Percentiles rank a stretch among this genome's conserved stretches.
These are phyloP conservation scores for Leishmania lainsoni DNA, from an alignment of 208 protist genomes.

Conservation along the genomic window DNA sequence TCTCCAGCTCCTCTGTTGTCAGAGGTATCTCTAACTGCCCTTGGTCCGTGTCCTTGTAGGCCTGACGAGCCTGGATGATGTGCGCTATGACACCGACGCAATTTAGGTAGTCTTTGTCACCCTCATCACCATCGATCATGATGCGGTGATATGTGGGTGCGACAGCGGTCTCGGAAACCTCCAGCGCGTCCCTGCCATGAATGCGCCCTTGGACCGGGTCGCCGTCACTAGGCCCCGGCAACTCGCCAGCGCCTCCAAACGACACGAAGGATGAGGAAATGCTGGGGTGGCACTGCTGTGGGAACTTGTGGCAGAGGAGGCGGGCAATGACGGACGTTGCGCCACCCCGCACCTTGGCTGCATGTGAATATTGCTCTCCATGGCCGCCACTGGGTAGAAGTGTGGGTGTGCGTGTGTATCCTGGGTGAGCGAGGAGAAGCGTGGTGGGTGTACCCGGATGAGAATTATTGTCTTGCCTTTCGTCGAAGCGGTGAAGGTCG, in stretches of 20 bases:
- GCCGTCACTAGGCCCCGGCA: background rate
- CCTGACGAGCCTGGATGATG: slow-evolving; percentile 59
- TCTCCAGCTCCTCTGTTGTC: slow-evolving; percentile 37
- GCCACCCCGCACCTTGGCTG: slow-evolving; percentile 15
- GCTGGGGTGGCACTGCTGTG: slow-evolving; percentile 7
- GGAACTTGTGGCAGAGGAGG: slow-evolving; percentile 16
- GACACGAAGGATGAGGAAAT: slow-evolving; percentile 21
- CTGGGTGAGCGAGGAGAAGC: background rate
- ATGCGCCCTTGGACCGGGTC: background rate
- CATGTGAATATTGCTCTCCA: slow-evolving; percentile 15
- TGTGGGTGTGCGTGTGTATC: background rate
- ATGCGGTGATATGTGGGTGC: slow-evolving; percentile 67
- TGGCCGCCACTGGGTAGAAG: background rate
- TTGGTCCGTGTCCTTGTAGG: slow-evolving; percentile 79
- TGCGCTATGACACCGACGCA: slow-evolving; percentile 74
- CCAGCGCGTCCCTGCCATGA: background rate
- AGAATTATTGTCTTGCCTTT: background rate
- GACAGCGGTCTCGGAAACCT: slow-evolving; percentile 3
- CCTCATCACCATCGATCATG: slow-evolving; percentile 78
- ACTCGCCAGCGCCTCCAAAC: background rate
- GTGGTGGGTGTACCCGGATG: background rate
- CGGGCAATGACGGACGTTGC: slow-evolving; percentile 28
- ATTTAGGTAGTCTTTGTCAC: slow-evolving; percentile 70
- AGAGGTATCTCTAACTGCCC: slow-evolving; percentile 52
- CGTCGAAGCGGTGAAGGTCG: background rate